Evolutionary conservation across 352 stramenopile species (phyloP).

Genomic region (Globisporangium mamillatum): DNA sequence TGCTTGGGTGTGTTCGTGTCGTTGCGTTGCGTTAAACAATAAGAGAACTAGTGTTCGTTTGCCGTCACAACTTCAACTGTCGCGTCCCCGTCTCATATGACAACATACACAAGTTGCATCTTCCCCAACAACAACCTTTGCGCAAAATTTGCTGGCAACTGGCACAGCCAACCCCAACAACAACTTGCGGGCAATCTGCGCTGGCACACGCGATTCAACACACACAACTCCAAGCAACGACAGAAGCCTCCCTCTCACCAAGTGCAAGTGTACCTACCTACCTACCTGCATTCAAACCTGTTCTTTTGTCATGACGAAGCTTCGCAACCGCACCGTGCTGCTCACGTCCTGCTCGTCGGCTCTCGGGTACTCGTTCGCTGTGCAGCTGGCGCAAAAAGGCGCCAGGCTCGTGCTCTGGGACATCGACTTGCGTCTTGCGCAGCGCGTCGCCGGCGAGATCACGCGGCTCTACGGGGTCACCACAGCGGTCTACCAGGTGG

Average conservation of each 20-base stretch:
- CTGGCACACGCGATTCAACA: neutral
- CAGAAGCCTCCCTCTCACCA: neutral
- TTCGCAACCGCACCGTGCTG: constrained; percentile 18
- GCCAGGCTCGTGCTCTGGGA: constrained; percentile 22
- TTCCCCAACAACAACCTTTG: neutral
- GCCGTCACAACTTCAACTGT: neutral
- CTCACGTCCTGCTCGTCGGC: constrained; percentile 21
- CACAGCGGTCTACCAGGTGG: constrained; percentile 12
- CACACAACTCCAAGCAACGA: neutral
- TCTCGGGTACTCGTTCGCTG: constrained; percentile 19
- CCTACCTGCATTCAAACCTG: neutral
- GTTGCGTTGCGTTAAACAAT: neutral
- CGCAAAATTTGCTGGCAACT: neutral
- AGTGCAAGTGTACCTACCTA: neutral
- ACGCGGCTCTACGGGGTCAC: constrained; percentile 13
- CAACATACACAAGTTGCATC: neutral
- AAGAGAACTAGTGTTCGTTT: neutral
- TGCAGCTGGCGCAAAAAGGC: constrained; percentile 17
- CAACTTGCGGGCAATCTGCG: neutral
- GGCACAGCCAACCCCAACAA: constrained; percentile 1
- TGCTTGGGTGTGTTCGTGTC: neutral
- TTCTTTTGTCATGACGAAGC: constrained; percentile 20
- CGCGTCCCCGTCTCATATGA: neutral
- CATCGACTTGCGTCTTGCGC: constrained; percentile 4
- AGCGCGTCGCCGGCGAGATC: constrained; percentile 19